These are phyloP conservation scores for Debaryomyces coudertii DNA, from an alignment of 1,139 yeast genomes.

Conservation along the genomic window DNA sequence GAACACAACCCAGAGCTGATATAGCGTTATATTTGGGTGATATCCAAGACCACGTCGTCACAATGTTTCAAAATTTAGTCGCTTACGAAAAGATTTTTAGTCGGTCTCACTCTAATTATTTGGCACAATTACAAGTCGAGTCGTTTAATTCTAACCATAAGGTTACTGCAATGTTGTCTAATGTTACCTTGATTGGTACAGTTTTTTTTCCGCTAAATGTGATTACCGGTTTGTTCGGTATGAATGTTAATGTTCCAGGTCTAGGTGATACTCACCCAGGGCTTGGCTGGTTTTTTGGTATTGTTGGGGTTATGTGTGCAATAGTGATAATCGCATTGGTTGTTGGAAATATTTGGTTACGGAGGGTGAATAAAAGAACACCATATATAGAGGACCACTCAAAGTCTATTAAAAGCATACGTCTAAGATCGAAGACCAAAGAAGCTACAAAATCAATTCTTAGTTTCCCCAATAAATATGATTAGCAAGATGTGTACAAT, in stretches of 20 bases:
- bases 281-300: constrained; percentile 21
- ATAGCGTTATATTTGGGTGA: constrained; percentile 90
- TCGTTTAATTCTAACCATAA: constrained; percentile 25
- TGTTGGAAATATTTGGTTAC: constrained; percentile 20
- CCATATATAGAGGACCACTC: constrained; percentile 21
- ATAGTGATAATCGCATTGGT: constrained; percentile 15
- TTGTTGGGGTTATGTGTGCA: constrained; percentile 22
- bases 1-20: constrained; percentile 76
- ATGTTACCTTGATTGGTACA: constrained; percentile 29
- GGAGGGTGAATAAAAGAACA: constrained; percentile 10
- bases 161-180: constrained; percentile 26
- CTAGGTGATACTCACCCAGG: constrained; percentile 14
- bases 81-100: constrained; percentile 30
- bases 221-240: constrained; percentile 28
- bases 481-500: constrained; percentile 15
- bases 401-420: constrained; percentile 49
- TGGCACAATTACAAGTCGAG: constrained; percentile 31
- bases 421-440: constrained; percentile 38
- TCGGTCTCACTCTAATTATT: constrained; percentile 28
- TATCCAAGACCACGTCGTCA: constrained; percentile 60
- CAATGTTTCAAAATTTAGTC: constrained; percentile 28
- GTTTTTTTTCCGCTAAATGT: constrained; percentile 27
- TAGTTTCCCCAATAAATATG: constrained; percentile 46
- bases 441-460: constrained; percentile 42
- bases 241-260: constrained; percentile 30